phyloP scores from a whole-genome alignment of 257 asterid species.

The Solanum gandarillasii region DNA sequence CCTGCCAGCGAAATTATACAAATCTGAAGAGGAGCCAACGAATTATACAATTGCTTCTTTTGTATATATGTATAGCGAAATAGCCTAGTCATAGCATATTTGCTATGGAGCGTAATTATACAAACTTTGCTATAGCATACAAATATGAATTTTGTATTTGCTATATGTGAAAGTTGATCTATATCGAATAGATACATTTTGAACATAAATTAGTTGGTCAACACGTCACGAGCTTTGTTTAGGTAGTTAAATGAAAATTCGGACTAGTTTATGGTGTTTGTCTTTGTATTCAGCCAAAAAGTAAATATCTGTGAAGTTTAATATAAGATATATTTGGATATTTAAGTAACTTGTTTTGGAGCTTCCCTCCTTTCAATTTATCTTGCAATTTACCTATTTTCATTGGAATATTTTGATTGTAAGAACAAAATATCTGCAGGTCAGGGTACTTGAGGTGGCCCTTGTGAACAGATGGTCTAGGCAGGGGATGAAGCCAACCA shows the following conservation, averaged over 20 bases:
- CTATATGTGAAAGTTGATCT: background rate
- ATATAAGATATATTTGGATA: background rate
- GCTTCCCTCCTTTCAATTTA: background rate
- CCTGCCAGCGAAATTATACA: too few species aligned
- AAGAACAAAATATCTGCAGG: slow-evolving; percentile 35
- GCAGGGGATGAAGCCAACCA: slow-evolving; percentile 40
- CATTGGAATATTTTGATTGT: background rate
- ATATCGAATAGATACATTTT: background rate
- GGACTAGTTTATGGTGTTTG: background rate
- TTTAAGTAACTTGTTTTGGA: too few species aligned
- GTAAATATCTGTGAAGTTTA: background rate
- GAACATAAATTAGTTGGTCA: background rate
- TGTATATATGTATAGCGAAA: too few species aligned
- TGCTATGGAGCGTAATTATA: too few species aligned
- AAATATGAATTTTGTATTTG: too few species aligned
- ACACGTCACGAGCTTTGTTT: background rate
- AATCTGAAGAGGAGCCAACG: too few species aligned
- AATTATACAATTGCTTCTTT: too few species aligned
- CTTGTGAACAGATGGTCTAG: slow-evolving; percentile 49
- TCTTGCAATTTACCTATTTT: background rate
- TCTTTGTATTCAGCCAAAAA: background rate
- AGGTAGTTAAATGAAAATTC: background rate
- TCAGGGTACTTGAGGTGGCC: slow-evolving; percentile 65
- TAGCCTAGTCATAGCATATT: too few species aligned
- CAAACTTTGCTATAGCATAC: too few species aligned